Conservation (phyloP, 2,329 filamentous ascomycete genomes). For the Emmonsia crescens region DNA sequence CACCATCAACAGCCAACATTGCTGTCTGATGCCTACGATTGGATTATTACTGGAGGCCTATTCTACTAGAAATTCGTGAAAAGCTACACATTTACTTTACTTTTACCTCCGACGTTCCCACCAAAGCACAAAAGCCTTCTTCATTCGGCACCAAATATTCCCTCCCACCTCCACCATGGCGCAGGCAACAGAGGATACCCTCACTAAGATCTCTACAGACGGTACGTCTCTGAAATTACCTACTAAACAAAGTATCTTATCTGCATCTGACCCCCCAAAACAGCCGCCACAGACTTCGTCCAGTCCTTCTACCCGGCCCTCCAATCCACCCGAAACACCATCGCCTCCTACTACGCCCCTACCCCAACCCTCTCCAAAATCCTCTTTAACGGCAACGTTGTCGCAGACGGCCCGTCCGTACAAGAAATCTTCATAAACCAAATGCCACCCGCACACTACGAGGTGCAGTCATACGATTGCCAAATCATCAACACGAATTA, state of each 20-base stretch:
- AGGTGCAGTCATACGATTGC: conserved; percentile 64
- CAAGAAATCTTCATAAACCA: conserved; percentile 58
- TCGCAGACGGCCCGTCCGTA: conserved; percentile 53
- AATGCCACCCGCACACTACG: conserved; percentile 54
- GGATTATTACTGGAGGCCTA: background rate
- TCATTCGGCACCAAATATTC: background rate
- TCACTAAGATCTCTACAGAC: conserved; percentile 34
- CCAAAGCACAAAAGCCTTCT: background rate
- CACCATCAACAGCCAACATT: background rate
- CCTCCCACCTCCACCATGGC: conserved; percentile 22
- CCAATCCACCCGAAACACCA: conserved; percentile 45
- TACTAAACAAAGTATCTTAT: background rate
- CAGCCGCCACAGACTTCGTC: conserved; percentile 62
- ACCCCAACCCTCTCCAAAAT: conserved; percentile 51
- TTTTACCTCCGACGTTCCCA: background rate
- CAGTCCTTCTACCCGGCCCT: conserved; percentile 67
- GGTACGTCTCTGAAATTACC: conserved; percentile 18
- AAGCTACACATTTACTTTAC: background rate
- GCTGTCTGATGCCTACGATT: background rate
- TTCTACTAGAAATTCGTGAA: background rate
- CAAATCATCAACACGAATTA: conserved; percentile 66
- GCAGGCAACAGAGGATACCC: conserved; percentile 22
- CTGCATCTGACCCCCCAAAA: background rate
- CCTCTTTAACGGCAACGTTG: conserved; percentile 64
- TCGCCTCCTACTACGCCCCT: conserved; percentile 59